Evolutionary conservation across 352 stramenopile genomes (phyloP).

Genomic region (Globisporangium cederbergense): DNA sequence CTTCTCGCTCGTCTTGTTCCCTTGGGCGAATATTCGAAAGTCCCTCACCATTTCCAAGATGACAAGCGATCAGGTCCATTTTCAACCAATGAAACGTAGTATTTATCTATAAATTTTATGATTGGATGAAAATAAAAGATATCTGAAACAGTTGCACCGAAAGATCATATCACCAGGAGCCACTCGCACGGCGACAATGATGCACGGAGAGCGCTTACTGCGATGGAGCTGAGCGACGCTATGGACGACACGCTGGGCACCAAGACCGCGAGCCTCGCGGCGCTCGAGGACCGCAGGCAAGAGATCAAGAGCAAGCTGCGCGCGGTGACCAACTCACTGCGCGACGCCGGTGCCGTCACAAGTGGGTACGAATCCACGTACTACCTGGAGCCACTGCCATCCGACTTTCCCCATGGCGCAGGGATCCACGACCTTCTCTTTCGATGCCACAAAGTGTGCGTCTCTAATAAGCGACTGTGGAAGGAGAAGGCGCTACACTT

Average conservation of each 20-base stretch:
- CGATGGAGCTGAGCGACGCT: conserved; percentile 11
- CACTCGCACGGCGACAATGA: neutral
- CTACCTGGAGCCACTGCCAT: conserved; percentile 32
- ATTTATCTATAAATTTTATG: neutral
- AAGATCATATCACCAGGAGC: conserved; percentile 5
- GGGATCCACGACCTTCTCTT: conserved; percentile 35
- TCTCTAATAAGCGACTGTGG: conserved; percentile 19
- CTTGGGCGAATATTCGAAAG: conserved; percentile 19
- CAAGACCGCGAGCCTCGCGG: conserved; percentile 22
- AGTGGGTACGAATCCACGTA: conserved; percentile 56
- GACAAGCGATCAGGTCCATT: neutral
- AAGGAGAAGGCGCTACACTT: conserved; percentile 29
- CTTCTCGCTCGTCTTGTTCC: neutral
- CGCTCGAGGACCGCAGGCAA: conserved; percentile 31
- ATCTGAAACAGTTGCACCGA: neutral
- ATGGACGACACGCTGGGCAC: conserved; percentile 8
- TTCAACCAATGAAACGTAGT: conserved; percentile 17
- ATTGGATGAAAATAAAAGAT: conserved; percentile 10
- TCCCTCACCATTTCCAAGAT: conserved; percentile 6
- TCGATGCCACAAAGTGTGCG: conserved; percentile 11
- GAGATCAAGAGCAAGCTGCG: conserved; percentile 41
- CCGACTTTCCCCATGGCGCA: conserved; percentile 14
- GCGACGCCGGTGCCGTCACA: conserved; percentile 42
- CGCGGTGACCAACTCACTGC: conserved; percentile 34
- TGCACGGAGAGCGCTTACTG: no score